Percentiles rank a stretch among this genome's conserved stretches.
phyloP scores from a whole-genome alignment of 352 stramenopile species.

The Phytophthora megakarya region DNA sequence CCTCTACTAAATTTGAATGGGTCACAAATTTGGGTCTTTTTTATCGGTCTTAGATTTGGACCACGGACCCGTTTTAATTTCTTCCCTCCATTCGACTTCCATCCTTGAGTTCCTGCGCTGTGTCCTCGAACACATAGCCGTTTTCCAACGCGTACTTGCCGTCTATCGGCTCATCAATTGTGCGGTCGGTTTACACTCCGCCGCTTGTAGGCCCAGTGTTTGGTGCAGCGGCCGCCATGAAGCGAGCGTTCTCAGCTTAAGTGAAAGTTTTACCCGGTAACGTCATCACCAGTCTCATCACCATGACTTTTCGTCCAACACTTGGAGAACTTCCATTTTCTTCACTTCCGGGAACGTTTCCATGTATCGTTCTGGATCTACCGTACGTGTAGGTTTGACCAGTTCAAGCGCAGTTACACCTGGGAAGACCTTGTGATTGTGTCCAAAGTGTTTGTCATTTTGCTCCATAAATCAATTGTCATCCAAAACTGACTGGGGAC shows the following conservation, averaged over 20 bases:
- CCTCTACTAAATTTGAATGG: too few species aligned
- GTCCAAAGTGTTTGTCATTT: constrained; percentile 58
- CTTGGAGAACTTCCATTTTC: constrained; percentile 52
- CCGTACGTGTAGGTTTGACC: constrained; percentile 54
- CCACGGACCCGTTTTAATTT: too few species aligned
- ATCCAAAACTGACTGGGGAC: constrained; percentile 58
- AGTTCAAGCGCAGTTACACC: constrained; percentile 56
- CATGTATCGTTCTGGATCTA: constrained; percentile 59
- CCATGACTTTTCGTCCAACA: constrained; percentile 58
- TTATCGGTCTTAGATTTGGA: too few species aligned
- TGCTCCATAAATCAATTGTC: constrained; percentile 69
- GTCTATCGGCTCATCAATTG: constrained; percentile 48
- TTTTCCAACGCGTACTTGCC: constrained; percentile 55
- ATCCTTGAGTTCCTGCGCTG: constrained; percentile 37
- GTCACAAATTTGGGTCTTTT: too few species aligned
- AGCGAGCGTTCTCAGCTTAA: constrained; percentile 53
- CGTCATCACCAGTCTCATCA: constrained; percentile 60
- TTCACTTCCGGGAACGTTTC: constrained; percentile 70
- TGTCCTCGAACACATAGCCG: constrained; percentile 69
- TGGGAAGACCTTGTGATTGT: constrained; percentile 66
- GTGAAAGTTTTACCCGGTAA: constrained; percentile 53
- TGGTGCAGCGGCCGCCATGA: constrained; percentile 47
- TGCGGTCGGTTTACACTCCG: constrained; percentile 57
- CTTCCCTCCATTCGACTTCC: constrained; percentile 47
- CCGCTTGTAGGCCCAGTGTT: constrained; percentile 45